Base-by-base conservation (phyloP, 2,329 filamentous ascomycete species). In the Apiospora hydei region DNA sequence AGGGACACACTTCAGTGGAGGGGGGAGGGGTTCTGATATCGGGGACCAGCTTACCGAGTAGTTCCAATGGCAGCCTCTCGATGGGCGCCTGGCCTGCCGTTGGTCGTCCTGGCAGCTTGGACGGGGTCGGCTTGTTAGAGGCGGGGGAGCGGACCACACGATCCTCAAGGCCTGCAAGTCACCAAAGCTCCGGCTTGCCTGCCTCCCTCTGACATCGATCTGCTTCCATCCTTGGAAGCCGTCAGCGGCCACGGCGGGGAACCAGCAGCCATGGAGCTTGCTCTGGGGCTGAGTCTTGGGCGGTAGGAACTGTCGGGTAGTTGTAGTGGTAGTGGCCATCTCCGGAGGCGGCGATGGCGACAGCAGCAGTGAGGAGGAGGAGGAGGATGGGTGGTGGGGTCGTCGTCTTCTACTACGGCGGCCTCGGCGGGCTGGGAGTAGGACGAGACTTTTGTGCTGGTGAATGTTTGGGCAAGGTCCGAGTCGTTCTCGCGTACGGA, bases 51-150 rank as follows among this genome's bases (percentile, higher is more conserved):
- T 83, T 87, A 94, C 92, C 89, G 72, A 94, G 87, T 75, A 95
- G 84, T 82, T 95, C 93, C 69, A 88, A 85, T 0, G 93, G 93
- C 10, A 95, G 85, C 73, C 81, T 88, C 84, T 95, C 93, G 53
- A 95, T 83, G 38, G 87, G 85, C 30, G 92, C 84, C 30, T 84
- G 78, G 71, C 89, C 88, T n/a, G 85, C 81, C 30, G 76, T 69
- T 57, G 80, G 76, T 73, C 80, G 80, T 74, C 82, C 82, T 10
- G 76, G 72, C 4, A 18, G 30, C 34, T 51, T 51, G 18, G 38
- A 16, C 11, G 18, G 44, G 47, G 16, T 46, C 5, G 14, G 68
- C 26, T 46, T 21, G 7, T 49, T 46, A 13, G 49, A n/a, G 3
- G 47, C 14, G 10, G 81, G 26, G 84, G 82, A 69, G 83, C 81